These are phyloP conservation scores for Trypanosoma theileri DNA, from an alignment of 208 protist genomes.

Conservation along the genomic window DNA sequence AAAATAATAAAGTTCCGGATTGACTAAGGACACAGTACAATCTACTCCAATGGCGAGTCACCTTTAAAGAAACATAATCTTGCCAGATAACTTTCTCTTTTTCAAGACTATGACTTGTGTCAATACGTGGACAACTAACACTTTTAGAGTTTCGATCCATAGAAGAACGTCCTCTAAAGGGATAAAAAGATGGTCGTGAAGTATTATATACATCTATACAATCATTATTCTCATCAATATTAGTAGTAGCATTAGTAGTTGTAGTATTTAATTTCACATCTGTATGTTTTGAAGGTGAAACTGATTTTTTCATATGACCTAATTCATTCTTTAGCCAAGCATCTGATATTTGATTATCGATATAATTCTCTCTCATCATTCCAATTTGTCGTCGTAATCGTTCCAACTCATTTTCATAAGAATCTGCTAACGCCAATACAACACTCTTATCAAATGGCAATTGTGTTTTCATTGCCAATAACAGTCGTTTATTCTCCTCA, in stretches of 20 bases:
- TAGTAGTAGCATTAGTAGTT: background rate
- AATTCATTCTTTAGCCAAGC: constrained; percentile 16
- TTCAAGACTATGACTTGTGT: constrained; percentile 15
- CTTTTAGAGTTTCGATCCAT: background rate
- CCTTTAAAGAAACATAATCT: constrained; percentile 15
- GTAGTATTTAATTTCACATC: background rate
- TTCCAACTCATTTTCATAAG: constrained; percentile 19
- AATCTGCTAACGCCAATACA: constrained; percentile 3
- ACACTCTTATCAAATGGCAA: background rate
- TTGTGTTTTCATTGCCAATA: background rate
- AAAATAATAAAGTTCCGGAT: constrained; percentile 9
- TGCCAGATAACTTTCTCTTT: constrained; percentile 11
- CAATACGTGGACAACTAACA: background rate
- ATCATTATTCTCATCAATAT: background rate
- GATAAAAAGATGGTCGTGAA: background rate
- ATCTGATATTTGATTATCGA: constrained; percentile 9
- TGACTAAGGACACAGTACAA: constrained; percentile 17
- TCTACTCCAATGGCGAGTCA: constrained; percentile 4
- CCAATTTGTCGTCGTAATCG: constrained; percentile 8
- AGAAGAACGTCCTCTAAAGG: background rate
- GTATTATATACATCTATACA: background rate
- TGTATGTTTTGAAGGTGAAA: background rate
- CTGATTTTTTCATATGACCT: constrained; percentile 1
- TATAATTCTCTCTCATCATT: constrained; percentile 13
- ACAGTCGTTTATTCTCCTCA: constrained; percentile 8